A percentile compares a stretch with the other conserved stretches of the same genome.
These are phyloP conservation scores for Ceratocystis smalleyi DNA, from an alignment of 2,329 filamentous ascomycete species.

Conservation along the genomic window DNA sequence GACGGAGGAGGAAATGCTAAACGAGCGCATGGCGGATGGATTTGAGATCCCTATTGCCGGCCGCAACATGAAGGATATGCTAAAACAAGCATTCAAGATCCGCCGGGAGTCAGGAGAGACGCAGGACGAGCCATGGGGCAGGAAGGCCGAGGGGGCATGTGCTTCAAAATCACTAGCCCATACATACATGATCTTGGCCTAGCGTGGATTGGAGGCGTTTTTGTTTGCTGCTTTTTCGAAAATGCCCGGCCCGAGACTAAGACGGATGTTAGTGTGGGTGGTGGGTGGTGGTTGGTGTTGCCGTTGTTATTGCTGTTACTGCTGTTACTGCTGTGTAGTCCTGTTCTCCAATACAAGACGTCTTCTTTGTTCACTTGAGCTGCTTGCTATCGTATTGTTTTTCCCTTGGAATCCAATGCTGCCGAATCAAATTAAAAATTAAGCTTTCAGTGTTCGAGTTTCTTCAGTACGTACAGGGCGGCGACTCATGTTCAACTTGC, in stretches of 20 bases:
- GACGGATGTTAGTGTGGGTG: no score
- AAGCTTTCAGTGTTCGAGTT: not conserved
- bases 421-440: not conserved
- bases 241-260: no score
- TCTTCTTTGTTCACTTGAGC: no score
- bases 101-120: slow-evolving; percentile 13
- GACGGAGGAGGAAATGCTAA: slow-evolving; percentile 25
- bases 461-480: not conserved
- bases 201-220: not conserved
- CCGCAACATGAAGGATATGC: slow-evolving; percentile 17
- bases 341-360: no score
- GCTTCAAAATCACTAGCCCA: not conserved
- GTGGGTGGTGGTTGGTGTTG: no score
- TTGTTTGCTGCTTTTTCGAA: no score
- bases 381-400: no score
- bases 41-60: slow-evolving; percentile 23
- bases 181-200: not conserved
- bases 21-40: slow-evolving; percentile 21
- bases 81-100: slow-evolving; percentile 14
- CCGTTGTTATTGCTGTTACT: no score
- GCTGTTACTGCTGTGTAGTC: no score
- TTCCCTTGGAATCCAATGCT: not conserved
- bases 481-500: no score
- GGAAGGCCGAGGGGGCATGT: not conserved
- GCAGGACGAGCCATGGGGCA: not conserved